These are phyloP conservation scores for Fusarium pseudocircinatum DNA, from an alignment of 2,329 filamentous ascomycete genomes.

Conservation along the genomic window DNA sequence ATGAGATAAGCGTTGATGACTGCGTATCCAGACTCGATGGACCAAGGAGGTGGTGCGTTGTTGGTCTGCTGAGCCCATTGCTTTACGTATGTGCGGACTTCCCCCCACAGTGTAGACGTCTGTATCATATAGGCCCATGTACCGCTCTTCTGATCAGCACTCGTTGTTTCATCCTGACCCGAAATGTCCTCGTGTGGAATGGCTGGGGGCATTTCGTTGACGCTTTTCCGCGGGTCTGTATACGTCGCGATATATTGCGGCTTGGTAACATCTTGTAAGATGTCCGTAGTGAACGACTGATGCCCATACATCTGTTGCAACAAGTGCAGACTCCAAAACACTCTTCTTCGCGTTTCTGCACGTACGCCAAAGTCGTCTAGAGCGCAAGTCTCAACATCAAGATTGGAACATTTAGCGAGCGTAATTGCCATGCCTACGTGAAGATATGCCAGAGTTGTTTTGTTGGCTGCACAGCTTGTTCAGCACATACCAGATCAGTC, in stretches of 20 bases:
- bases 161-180: not conserved
- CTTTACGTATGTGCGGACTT: not conserved
- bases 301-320: not conserved
- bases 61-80: not conserved
- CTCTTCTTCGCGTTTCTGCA: not conserved
- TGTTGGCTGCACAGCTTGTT: not conserved
- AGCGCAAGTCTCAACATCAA: not conserved
- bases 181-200: not conserved
- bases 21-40: not conserved
- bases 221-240: not conserved
- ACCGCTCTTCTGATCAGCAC: not conserved
- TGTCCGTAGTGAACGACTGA: not conserved
- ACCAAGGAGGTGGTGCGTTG: not conserved
- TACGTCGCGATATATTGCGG: not conserved
- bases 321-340: not conserved
- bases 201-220: not conserved
- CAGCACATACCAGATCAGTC: rapidly evolving
- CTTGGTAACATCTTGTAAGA: not conserved
- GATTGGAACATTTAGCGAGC: not conserved
- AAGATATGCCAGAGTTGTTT: not conserved
- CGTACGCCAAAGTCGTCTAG: not conserved
- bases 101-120: not conserved
- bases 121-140: conserved; percentile 2
- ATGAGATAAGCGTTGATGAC: not conserved
- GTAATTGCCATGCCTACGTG: not conserved